These are phyloP conservation scores for Camelina neglecta DNA, from an alignment of 345 rosid species.

Conservation along the genomic window DNA sequence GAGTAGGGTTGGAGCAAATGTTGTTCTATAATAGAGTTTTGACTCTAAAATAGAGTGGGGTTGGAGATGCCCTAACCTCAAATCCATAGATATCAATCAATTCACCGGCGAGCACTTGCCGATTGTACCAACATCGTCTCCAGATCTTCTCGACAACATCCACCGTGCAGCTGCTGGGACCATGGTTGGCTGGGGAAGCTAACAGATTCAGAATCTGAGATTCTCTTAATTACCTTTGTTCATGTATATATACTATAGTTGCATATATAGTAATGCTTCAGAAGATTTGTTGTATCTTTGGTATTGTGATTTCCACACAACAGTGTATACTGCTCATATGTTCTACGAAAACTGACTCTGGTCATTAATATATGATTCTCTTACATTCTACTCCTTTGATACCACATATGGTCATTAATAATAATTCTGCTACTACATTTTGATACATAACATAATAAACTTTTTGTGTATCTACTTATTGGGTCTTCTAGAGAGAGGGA, in stretches of 20 bases:
- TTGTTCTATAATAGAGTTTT: no score
- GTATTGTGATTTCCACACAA: constrained; percentile 23
- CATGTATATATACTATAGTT: constrained; percentile 27
- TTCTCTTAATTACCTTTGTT: neutral
- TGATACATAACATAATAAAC: neutral
- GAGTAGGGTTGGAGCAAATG: no score
- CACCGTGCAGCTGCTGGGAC: constrained; percentile 35
- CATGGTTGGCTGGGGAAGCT: constrained; percentile 48
- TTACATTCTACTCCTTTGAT: constrained; percentile 4
- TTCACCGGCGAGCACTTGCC: no score
- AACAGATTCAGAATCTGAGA: neutral
- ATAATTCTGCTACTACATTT: neutral
- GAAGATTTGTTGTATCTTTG: constrained; percentile 30
- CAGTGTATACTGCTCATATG: neutral
- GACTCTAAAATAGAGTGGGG: no score
- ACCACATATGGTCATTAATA: constrained; percentile 5
- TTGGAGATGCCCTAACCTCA: no score
- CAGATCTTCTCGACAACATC: no score
- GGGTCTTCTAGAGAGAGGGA: constrained; percentile 63
- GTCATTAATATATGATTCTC: neutral
- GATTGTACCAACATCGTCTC: no score
- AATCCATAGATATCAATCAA: no score
- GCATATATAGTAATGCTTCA: constrained; percentile 25
- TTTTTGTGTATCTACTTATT: constrained; percentile 41
- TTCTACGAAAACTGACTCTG: constrained; percentile 3